Base-by-base conservation (phyloP, 768 basidiomycete species). In the Mycena latifolia region DNA sequence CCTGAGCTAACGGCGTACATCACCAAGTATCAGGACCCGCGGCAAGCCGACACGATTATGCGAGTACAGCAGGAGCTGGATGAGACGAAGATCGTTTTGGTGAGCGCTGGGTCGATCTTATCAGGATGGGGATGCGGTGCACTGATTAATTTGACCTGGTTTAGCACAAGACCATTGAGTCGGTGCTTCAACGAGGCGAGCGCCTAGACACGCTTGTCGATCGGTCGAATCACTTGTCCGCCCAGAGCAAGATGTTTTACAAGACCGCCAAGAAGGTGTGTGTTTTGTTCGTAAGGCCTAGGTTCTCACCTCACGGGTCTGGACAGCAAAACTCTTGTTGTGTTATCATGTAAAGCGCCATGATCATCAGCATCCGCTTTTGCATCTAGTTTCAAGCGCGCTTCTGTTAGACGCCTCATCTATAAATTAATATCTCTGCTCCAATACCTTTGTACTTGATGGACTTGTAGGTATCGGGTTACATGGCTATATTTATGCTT, bases 161-260 rank as follows among this genome's bases (percentile, higher is more conserved):
- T 37, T 45, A 99, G 96, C 98, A 99, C 85, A 98, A 99, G 85
- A 99, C 98, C 29, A 99, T 99, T 73, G 98, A 99, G 76, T 94
- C 93, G 4, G 96, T 99, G 12, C 85, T 99, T 45, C 90, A 96
- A 77, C 89, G 98, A 15, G 98, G 98, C 47, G 97, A 99, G 86
- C 96, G 95, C 80, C 85, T 99, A 48, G 96, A 98, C 78, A 94
- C 94, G 77, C 83, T 99, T 11, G 97, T 99, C 15, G 96, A 98
- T 73, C 88, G 96, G 41, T 98, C 96, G 61, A 91, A 93, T 74
- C 91, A 92, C 35, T 79, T 98, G 60, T 94, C 95, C 41, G 82
- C 88, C 18, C 94, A 96, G 81, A 94, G 89, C 80, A 98, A 98
- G 89, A 93, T 94, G 92, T 99, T 99, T 77, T 99, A 98, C 84